Base-by-base conservation (phyloP, 1,139 yeast species). In the Saccharomyces hybrid region DNA sequence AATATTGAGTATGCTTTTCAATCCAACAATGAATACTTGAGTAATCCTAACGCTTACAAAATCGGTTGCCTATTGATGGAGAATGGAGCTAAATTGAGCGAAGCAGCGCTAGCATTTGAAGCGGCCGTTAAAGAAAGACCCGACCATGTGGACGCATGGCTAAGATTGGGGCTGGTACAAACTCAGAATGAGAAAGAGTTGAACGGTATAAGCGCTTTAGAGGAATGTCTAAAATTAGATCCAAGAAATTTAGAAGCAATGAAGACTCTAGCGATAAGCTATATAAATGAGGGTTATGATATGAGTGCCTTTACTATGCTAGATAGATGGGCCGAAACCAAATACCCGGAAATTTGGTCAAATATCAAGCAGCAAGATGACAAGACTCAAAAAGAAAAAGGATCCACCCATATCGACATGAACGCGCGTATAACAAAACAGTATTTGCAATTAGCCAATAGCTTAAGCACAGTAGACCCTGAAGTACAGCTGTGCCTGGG, bases 141-240 rank as follows among this genome's bases (percentile, higher is more conserved):
- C 16, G 75, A 76, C 47, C 97, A 91, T 66, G 81, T 86, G 3
- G 88, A 88, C 69, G 98, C 98, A 0, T 93, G 99, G 99, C 77
- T 88, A 56, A 84, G 86, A 63, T 75, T 93, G 51, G 99, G 99
- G 4, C 87, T 89, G 61, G 97, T 90, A 8, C 99, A 93, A 73
- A 93, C 96, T 1, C 97, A 90, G 71, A 93, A 93, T 70, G 99
- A 93, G 71, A 91, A 91, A 75, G 99, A 93, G 71, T 81, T 87
- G 58, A 93, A 93, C 20, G 98, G 98, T 16, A 86, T 93, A 52
- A 79, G 93, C 14, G 98, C 98, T 0, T 76, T 93, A 61, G 98
- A 93, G 68, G 82, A 86, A 68, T 90, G 97, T 67, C 77, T 91
- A 60, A 84, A 86, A 63, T 77, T 91, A 53, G 88, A 88, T 59